A percentile compares a stretch with the other conserved stretches of the same genome.
These are phyloP conservation scores for Dillenia suffruticosa DNA, from an alignment of 164 flowering plant genomes.

Conservation along the genomic window DNA sequence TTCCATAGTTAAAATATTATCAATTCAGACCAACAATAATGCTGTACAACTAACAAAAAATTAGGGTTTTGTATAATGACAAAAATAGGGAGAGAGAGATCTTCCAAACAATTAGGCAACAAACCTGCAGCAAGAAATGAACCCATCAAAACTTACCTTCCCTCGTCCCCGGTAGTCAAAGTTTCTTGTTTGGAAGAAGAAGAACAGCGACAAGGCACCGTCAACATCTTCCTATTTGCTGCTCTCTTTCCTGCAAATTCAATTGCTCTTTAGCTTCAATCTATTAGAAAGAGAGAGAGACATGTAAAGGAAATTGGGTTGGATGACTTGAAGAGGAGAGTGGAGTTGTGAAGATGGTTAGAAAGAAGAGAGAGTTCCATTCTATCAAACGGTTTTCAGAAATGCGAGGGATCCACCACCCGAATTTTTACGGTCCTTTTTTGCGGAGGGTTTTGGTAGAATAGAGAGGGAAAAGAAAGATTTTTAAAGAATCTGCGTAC, in stretches of 20 bases:
- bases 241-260: constrained; percentile 29
- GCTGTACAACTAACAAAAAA: not conserved
- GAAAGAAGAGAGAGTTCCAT: constrained; percentile 34
- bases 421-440: not conserved
- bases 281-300: constrained; percentile 1
- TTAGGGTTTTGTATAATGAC: not conserved
- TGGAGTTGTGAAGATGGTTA: constrained; percentile 12
- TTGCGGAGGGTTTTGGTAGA: not conserved
- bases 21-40: not conserved
- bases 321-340: constrained; percentile 14
- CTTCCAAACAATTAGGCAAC: not conserved
- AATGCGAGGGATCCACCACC: not conserved
- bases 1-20: not conserved
- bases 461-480: not conserved
- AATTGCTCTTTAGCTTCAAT: not conserved
- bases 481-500: not conserved
- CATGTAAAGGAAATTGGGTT: constrained; percentile 7
- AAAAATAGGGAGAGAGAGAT: not conserved
- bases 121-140: constrained; percentile 50
- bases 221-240: constrained; percentile 12
- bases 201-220: constrained; percentile 33
- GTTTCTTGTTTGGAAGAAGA: constrained; percentile 6
- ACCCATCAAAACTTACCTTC: constrained; percentile 50
- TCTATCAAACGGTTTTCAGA: constrained; percentile 5
- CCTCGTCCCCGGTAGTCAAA: constrained; percentile 14